phyloP scores from a whole-genome alignment of 345 rosid genomes.

The Boechera retrofracta region DNA sequence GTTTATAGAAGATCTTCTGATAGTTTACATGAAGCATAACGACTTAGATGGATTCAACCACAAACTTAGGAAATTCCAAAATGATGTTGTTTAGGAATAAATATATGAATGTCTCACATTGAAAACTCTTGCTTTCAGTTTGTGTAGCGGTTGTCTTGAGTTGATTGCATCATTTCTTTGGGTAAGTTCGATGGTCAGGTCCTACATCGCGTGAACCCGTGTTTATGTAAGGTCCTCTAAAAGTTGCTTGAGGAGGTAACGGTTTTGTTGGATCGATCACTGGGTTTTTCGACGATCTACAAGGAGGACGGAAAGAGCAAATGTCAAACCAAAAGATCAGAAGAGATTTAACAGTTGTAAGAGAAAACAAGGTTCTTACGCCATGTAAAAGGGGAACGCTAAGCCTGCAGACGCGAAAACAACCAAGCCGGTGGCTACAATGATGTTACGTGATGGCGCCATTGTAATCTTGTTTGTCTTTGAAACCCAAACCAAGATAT shows the following conservation, averaged over 20 bases:
- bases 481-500: neutral
- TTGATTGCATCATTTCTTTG: conserved; percentile 60
- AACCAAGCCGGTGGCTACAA: conserved; percentile 81
- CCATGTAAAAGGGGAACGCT: conserved; percentile 92
- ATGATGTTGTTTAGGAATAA: neutral
- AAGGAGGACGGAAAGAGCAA: neutral
- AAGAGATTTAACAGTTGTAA: neutral
- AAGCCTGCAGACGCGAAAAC: conserved; percentile 82
- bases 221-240: conserved; percentile 94
- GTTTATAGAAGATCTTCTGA: too few relatives aligned
- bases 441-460: conserved; percentile 62
- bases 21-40: neutral
- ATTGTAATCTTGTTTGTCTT: conserved; percentile 39
- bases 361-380: conserved; percentile 52
- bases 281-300: conserved; percentile 70
- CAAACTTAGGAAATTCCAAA: neutral
- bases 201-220: conserved; percentile 93
- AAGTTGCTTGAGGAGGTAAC: conserved; percentile 92
- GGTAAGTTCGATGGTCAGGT: conserved; percentile 73
- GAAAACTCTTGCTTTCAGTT: neutral
- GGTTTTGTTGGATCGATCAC: conserved; percentile 88
- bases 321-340: neutral
- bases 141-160: neutral
- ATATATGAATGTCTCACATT: conserved; percentile 8
- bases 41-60: neutral